These are phyloP conservation scores for Blastobotrys capitulatus DNA, from an alignment of 1,139 yeast species.

Conservation along the genomic window DNA sequence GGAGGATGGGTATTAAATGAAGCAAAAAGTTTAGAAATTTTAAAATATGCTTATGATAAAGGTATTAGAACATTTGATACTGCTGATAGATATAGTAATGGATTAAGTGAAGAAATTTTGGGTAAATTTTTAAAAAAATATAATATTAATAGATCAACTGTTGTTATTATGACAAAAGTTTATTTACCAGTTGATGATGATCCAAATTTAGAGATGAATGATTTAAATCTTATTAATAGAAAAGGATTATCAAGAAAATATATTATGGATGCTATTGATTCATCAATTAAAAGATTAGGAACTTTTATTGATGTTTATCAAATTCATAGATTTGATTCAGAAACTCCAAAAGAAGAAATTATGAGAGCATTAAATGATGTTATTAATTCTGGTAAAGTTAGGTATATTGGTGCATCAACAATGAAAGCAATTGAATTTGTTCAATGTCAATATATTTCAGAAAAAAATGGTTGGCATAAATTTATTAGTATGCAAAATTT, in stretches of 20 bases:
- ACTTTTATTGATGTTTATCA: constrained; percentile 77
- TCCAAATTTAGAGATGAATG: constrained; percentile 33
- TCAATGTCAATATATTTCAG: constrained; percentile 47
- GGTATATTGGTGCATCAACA: constrained; percentile 58
- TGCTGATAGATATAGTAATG: constrained; percentile 43
- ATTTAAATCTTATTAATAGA: constrained; percentile 34
- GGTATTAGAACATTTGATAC: constrained; percentile 51
- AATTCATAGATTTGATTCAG: constrained; percentile 58
- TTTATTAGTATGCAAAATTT: constrained; percentile 56
- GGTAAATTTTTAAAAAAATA: constrained; percentile 39
- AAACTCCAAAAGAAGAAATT: constrained; percentile 45
- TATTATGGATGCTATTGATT: constrained; percentile 47
- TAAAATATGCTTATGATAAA: constrained; percentile 44
- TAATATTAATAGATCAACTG: constrained; percentile 38
- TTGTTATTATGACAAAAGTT: constrained; percentile 28
- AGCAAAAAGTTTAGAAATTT: constrained; percentile 36
- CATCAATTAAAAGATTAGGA: constrained; percentile 49
- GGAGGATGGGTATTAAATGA: constrained; percentile 49
- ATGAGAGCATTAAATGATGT: constrained; percentile 52
- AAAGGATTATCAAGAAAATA: constrained; percentile 45
- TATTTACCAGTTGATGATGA: constrained; percentile 30
- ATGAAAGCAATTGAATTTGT: constrained; percentile 44
- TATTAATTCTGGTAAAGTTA: constrained; percentile 42
- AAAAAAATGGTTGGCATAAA: constrained; percentile 47
- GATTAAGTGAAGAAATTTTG: constrained; percentile 36